Percentiles rank a stretch among this genome's conserved stretches.
Evolutionary conservation across 2,329 filamentous ascomycete genomes (phyloP).

Genomic region (Raffaelea ambrosiae): DNA sequence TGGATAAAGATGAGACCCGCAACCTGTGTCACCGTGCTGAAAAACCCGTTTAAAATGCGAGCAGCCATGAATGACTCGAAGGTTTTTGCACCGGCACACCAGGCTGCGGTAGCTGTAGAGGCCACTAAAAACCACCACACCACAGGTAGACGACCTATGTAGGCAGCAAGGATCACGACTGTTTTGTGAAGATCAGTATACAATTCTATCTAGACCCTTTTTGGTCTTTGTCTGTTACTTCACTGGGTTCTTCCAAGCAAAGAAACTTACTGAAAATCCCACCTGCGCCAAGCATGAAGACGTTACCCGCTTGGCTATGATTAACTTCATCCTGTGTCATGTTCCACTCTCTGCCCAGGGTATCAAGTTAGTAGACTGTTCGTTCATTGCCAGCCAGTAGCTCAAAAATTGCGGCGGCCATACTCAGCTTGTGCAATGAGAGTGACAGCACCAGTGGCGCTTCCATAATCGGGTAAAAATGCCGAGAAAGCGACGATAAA

Average conservation of each 20-base stretch:
- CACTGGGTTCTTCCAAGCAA: no score
- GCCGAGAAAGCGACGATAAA: conserved; percentile 37
- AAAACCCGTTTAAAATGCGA: conserved; percentile 39
- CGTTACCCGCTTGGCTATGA: conserved; percentile 41
- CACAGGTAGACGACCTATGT: conserved; percentile 34
- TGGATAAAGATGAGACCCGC: conserved; percentile 44
- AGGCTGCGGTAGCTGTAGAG: conserved; percentile 28
- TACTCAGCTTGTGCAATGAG: conserved; percentile 33
- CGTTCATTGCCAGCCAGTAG: no score
- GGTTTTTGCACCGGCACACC: conserved; percentile 34
- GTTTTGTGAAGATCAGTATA: no score
- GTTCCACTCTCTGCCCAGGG: conserved; percentile 38
- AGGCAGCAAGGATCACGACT: conserved; percentile 31
- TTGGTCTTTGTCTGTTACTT: no score
- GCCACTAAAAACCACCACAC: conserved; percentile 31
- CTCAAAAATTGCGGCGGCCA: no score
- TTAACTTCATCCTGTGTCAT: conserved; percentile 40
- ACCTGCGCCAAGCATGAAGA: conserved; percentile 39
- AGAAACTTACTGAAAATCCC: conserved; percentile 28
- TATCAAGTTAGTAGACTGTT: no score
- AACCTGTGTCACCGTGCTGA: conserved; percentile 34
- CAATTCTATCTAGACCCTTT: no score
- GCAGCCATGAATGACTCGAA: conserved; percentile 40
- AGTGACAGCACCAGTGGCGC: conserved; percentile 33
- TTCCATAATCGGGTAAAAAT: conserved; percentile 41